A percentile compares a stretch with the other conserved stretches of the same genome.
These are phyloP conservation scores for Dalechampia spathulata DNA, from an alignment of 441 rosid genomes.

Conservation along the genomic window DNA sequence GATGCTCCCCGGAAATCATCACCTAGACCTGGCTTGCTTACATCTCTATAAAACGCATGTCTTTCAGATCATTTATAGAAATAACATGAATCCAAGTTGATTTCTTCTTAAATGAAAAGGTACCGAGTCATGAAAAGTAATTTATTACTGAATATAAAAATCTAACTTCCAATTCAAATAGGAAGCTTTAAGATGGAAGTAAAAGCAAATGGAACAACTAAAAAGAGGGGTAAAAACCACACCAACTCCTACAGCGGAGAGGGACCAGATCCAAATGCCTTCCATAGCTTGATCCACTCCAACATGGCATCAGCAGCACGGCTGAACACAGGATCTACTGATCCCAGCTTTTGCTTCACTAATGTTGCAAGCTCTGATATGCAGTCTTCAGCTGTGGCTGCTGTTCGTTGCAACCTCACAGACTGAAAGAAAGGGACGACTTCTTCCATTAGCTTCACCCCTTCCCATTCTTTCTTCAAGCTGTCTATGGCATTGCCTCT, in stretches of 20 bases:
- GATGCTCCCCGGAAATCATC: too few species aligned
- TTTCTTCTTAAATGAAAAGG: too few species aligned
- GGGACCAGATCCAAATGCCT: constrained; percentile 38
- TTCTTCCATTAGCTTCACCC: constrained; percentile 91
- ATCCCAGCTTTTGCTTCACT: constrained; percentile 61
- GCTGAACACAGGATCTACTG: constrained; percentile 47
- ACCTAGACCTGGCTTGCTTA: too few species aligned
- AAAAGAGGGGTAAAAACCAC: not conserved
- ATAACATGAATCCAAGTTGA: too few species aligned
- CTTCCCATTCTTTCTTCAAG: constrained; percentile 96
- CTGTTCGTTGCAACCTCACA: constrained; percentile 44
- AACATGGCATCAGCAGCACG: constrained; percentile 71
- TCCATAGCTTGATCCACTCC: constrained; percentile 84
- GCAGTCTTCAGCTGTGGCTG: constrained; percentile 59
- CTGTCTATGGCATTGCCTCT: constrained; percentile 76
- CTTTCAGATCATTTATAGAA: too few species aligned
- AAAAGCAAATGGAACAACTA: not conserved
- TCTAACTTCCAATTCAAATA: too few species aligned
- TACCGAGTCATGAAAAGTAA: too few species aligned
- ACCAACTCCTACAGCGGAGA: constrained; percentile 11
- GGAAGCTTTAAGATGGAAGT: not conserved
- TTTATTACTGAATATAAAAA: too few species aligned
- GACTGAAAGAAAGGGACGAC: constrained; percentile 81
- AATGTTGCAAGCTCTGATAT: constrained; percentile 55
- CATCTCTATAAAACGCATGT: too few species aligned